Conservation (phyloP, 2,329 filamentous ascomycete species). For the Cladosporium halotolerans region DNA sequence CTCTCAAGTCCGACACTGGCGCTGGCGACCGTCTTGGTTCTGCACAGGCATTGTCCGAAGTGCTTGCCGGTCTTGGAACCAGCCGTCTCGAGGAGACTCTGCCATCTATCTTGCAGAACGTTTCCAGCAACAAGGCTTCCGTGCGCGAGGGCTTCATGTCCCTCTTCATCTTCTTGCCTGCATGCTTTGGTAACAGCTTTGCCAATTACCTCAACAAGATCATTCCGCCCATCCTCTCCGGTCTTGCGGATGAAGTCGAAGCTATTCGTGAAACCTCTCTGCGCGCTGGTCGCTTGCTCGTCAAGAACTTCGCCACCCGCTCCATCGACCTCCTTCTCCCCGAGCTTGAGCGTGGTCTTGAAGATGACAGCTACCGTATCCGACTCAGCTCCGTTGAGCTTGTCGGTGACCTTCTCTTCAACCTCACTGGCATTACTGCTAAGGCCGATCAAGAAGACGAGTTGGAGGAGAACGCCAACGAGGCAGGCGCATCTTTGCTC, state of each 20-base stretch:
- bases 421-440: slow-evolving; percentile 86
- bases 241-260: slow-evolving; percentile 91
- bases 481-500: slow-evolving; percentile 86
- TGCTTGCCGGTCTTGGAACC: slow-evolving; percentile 89
- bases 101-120: slow-evolving; percentile 93
- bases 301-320: slow-evolving; percentile 96
- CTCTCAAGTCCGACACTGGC: slow-evolving; percentile 92
- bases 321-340: slow-evolving; percentile 91
- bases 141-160: slow-evolving; percentile 99
- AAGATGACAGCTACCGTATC: slow-evolving; percentile 96
- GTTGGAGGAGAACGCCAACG: slow-evolving; percentile 72
- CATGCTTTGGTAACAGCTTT: slow-evolving; percentile 98
- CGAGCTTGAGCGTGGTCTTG: slow-evolving; percentile 89
- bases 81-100: slow-evolving; percentile 89
- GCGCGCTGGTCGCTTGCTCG: slow-evolving; percentile 83
- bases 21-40: slow-evolving; percentile 94
- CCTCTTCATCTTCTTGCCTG: slow-evolving; percentile 96
- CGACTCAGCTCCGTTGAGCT: slow-evolving; percentile 96
- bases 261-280: slow-evolving; percentile 96
- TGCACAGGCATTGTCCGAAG: slow-evolving; percentile 91
- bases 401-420: slow-evolving; percentile 94
- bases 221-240: slow-evolving; percentile 88
- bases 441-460: slow-evolving; percentile 71
- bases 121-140: slow-evolving; percentile 79
- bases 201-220: slow-evolving; percentile 91